Evolutionary conservation across 2,329 filamentous ascomycete species (phyloP).

Genomic region (Incumbomyces delicatus): DNA sequence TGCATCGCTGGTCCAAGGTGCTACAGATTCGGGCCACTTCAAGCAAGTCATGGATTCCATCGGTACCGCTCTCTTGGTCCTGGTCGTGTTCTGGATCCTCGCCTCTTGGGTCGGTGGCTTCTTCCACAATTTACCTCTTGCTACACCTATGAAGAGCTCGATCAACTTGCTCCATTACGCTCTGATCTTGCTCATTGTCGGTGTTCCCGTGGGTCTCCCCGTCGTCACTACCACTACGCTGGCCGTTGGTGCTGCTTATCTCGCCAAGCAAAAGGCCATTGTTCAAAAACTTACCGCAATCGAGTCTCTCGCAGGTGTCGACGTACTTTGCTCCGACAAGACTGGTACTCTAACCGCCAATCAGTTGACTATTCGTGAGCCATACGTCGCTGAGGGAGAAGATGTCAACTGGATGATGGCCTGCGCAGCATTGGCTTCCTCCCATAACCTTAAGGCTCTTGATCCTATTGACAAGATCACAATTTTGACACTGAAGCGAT

Average conservation of each 20-base stretch:
- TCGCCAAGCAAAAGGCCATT: conserved; percentile 68
- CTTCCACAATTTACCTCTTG: conserved; percentile 60
- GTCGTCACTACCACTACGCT: conserved; percentile 70
- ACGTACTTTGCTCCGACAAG: conserved; percentile 74
- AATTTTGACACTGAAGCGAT: conserved; percentile 64
- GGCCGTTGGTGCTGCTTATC: conserved; percentile 66
- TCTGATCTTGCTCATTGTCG: conserved; percentile 63
- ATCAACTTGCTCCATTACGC: conserved; percentile 59
- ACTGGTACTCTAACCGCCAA: conserved; percentile 68
- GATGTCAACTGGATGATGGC: conserved; percentile 82
- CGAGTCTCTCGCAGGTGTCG: conserved; percentile 65
- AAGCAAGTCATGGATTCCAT: conserved; percentile 79
- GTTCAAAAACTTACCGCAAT: conserved; percentile 73
- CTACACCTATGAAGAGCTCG: conserved; percentile 47
- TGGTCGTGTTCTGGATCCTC: conserved; percentile 70
- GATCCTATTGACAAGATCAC: conserved; percentile 74
- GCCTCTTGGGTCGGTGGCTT: conserved; percentile 69
- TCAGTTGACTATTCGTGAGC: conserved; percentile 66
- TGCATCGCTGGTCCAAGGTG: conserved; percentile 62
- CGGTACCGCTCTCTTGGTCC: conserved; percentile 61
- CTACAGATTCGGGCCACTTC: conserved; percentile 68
- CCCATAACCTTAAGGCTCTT: conserved; percentile 68
- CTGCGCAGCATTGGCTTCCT: conserved; percentile 64
- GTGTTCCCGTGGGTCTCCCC: conserved; percentile 70
- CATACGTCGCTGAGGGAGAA: conserved; percentile 65